Base-by-base conservation (phyloP, 202 grass and related monocot species). In the Sporobolus alterniflorus region DNA sequence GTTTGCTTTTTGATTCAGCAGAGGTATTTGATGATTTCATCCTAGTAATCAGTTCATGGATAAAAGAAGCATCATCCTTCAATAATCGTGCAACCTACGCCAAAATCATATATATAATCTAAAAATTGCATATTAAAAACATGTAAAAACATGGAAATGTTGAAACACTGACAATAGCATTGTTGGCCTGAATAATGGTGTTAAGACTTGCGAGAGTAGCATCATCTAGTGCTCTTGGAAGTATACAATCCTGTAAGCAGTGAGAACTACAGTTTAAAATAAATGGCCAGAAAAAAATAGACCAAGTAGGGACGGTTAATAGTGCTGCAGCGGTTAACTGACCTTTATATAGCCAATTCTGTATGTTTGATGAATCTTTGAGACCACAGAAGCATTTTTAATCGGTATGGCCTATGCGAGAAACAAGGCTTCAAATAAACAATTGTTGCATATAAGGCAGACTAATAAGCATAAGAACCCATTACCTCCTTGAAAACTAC, bases 341-440 rank as follows among this genome's bases (percentile, higher is more conserved):
- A 93, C 95, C 95, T 92, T 98, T 80, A 98, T 74, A 87, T 92
- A 92, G 26, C 84, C 64, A 93, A 98, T 83, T 93, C 84, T 91
- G 66, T 95, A 93, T 68, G 87, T 88, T 78, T 91, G 95, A 85
- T 90, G 90, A 76, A 95, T 98, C 82, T 90, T 95, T 75, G 85
- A 91, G 74, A 91, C 68, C 73, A 91, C 84, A 65, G 64, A 88
- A 88, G 72, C 73, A 79, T 92, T 93, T 89, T 72, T 86, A 87
- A 98, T 95, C 52, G 89, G 75, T 62, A 95, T 81, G 28, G 87
- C 90, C 92, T 98, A 78, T 57, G 62, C 33, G 1, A 80, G 75
- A 85, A 83, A 74, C 56, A 85, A 77, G 49, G 46, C 48, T 46
- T 82, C 41, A 84, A 32, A 64, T 77, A 74, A 91, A 81, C 65